Evolutionary conservation across 148 eudicot genomes (phyloP).

Genomic region (Rhododendron henanense): DNA sequence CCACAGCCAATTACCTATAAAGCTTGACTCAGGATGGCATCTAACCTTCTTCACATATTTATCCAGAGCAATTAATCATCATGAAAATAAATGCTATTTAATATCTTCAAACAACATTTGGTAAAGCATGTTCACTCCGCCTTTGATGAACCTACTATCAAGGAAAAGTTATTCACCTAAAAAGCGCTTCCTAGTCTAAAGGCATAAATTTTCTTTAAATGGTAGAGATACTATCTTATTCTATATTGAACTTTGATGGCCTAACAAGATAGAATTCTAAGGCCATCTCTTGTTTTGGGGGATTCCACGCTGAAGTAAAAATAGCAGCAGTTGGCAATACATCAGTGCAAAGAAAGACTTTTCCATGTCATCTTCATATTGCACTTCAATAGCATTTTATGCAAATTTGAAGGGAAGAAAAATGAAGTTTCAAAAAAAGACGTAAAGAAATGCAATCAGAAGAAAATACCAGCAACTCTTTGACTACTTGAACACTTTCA

Average conservation of each 20-base stretch:
- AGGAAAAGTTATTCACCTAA: background rate
- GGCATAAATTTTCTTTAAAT: background rate
- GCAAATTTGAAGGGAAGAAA: slow-evolving; percentile 13
- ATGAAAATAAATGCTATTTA: background rate
- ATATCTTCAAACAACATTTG: background rate
- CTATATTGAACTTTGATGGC: background rate
- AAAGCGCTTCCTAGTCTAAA: background rate
- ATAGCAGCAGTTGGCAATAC: background rate
- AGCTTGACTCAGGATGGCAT: background rate
- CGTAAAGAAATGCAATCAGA: background rate
- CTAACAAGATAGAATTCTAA: background rate
- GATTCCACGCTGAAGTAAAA: background rate
- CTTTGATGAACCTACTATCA: background rate
- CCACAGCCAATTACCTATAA: background rate
- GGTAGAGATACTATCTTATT: background rate
- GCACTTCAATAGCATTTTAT: background rate
- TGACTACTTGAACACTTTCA: slow-evolving; percentile 67
- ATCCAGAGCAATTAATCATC: background rate
- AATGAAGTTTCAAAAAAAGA: slow-evolving; percentile 1
- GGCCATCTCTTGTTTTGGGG: background rate
- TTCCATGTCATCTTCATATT: background rate
- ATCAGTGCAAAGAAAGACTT: background rate
- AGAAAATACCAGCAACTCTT: slow-evolving; percentile 80
- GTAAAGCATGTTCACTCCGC: background rate
- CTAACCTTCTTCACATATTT: background rate